Base-by-base conservation (phyloP, 2,329 filamentous ascomycete species). In the Talaromyces sp. region DNA sequence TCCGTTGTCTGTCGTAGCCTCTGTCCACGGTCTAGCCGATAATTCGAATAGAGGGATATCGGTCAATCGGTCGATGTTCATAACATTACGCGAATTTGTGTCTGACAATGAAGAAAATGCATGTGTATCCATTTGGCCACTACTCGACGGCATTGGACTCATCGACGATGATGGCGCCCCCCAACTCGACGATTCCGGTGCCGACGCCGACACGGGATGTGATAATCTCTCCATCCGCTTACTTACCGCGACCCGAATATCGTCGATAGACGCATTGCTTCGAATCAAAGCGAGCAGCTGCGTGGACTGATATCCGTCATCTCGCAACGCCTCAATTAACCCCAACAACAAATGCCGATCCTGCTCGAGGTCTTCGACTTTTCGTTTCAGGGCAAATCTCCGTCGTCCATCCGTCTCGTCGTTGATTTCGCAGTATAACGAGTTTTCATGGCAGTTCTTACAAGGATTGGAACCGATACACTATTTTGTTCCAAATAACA, bases 1-100 rank as follows among this genome's bases (percentile, higher is more conserved):
- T 16, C 70, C 68, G 56, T 72, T 70, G 47, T 74, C 71, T 6
- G 70, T 68, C 0, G 74, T 76, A 41, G 75, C 69, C 2, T 66
- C 70, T 3, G 75, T 77, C 74, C 75, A 77, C 2, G 75, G 74
- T 39, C 65, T 60, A 11, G 71, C 70, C 1, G 68, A 67, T 8
- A 72, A 65, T 7, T 59, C 66, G 52, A 59, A 70, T 1, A 67
- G 31, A 13, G 65, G 69, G 24, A 65, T 66, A 19, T 68, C 65
- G 8, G 65, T 65, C 37, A 70, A 50, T 19, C 66, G 45, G 37
- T 67, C 63, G 10, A 69, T 61, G 48, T 70, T 66, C 66, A 70
- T 43, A 50, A 57, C 33, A 16, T 47, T 57, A 2, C 61, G 35
- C 4, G 61, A 48, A 27, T 24, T 57, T 3, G 50, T 24, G 27